Base-by-base conservation (phyloP, 2,329 filamentous ascomycete species). In the Xylaria sp. region DNA sequence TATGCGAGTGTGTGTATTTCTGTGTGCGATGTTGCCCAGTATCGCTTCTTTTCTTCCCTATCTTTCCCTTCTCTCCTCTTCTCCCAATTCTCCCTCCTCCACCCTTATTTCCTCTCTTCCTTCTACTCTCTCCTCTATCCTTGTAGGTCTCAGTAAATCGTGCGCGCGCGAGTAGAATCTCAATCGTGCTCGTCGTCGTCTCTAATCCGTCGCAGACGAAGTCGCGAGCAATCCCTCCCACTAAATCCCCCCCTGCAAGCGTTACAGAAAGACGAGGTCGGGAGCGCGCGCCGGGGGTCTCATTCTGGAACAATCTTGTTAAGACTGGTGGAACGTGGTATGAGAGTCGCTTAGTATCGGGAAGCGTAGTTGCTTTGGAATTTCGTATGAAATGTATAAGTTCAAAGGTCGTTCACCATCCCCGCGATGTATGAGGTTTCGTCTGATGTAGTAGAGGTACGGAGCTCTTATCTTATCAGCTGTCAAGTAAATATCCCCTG, bases 401-500 rank as follows among this genome's bases (percentile, higher is more conserved):
- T 37, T 25, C 1, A 2, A 39, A 23, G n/a, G 41, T 50, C 56
- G 28, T 52, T 20, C 44, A 41, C 57, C 56, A 48, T 6, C 20
- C 63, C 63, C 52, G 8, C 56, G 46, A 6, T 15, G 55, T 51
- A 12, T 44, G 62, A 55, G 50, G 37, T 65, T 9, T 32, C n/a
- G 23, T 52, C 41, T 37, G 32, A n/a, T 50, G 20, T 37, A 10
- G 34, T 37, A 28, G 28, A 28, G 28, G 28, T 25, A 61, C 13
- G 37, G 1, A 28, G 28, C 28, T 37, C 59, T 70, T 70, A 70
- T 70, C 67, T 70, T 70, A 70, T 70, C 68, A 41, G 51, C n/a
- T 50, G 4, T 37, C 3, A 13, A 55, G 8, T 6, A 5, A 28
- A 28, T 28, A 32, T n/a, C 52, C 32, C 18, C 18, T 37, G 32